These are phyloP conservation scores for Monoraphidium neglectum DNA, from an alignment of 139 green algal species.

Conservation along the genomic window DNA sequence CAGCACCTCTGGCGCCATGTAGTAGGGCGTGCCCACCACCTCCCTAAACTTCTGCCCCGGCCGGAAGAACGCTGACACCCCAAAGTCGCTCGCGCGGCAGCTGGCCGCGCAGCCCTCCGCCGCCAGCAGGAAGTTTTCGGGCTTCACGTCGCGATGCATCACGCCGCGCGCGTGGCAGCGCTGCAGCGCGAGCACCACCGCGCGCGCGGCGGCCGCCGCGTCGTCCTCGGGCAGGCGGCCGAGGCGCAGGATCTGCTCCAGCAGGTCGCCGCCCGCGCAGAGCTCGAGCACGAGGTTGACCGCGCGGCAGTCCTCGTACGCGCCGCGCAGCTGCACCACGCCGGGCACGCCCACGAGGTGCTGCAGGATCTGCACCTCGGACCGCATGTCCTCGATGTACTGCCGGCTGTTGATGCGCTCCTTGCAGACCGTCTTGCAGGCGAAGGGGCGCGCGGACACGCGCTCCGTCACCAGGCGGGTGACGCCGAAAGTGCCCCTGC, in stretches of 20 bases:
- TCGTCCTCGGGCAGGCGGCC: constrained; percentile 25
- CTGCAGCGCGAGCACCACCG: constrained; percentile 21
- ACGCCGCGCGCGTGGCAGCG: constrained; percentile 62
- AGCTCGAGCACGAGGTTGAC: constrained; percentile 91
- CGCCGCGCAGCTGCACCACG: constrained; percentile 53
- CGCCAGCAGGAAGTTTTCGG: constrained; percentile 84
- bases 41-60: constrained; percentile 62
- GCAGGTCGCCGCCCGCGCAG: constrained; percentile 93
- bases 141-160: constrained; percentile 89
- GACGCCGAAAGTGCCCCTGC: constrained; percentile 44
- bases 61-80: constrained; percentile 69
- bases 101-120: neutral
- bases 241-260: constrained; percentile 73
- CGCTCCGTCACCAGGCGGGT: constrained; percentile 37
- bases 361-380: constrained; percentile 75
- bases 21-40: constrained; percentile 74
- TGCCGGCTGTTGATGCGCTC: constrained; percentile 38
- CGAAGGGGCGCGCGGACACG: constrained; percentile 36
- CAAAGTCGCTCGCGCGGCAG: constrained; percentile 74
- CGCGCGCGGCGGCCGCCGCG: constrained; percentile 20
- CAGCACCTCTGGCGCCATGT: constrained; percentile 69
- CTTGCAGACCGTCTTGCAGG: constrained; percentile 81
- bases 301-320: constrained; percentile 79
- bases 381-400: constrained; percentile 44
- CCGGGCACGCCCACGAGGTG: constrained; percentile 37